Evolutionary conservation across 805 yeast species (phyloP).

Genomic region (Saturnispora kantuleensis): DNA sequence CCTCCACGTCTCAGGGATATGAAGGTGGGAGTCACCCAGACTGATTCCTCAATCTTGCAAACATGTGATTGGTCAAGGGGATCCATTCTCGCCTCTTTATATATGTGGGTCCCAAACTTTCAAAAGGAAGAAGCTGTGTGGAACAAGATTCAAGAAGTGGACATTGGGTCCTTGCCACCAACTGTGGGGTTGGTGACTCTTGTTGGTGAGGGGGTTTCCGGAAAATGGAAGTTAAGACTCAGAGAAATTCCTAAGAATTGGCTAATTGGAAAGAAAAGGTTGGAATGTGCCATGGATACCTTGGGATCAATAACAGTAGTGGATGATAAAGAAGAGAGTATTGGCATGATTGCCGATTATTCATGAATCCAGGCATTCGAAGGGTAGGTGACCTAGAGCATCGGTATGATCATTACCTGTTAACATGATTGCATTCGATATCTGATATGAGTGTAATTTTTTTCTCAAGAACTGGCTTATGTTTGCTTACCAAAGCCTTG

Average conservation of each 20-base stretch:
- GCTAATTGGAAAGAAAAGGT: background rate
- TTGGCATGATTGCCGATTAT: too few species aligned
- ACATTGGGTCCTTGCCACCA: background rate
- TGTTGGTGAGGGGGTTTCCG: background rate
- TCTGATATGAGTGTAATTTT: too few species aligned
- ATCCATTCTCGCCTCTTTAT: background rate
- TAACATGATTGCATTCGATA: too few species aligned
- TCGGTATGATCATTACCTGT: too few species aligned
- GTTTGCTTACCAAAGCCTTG: too few species aligned
- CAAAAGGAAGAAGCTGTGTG: too few species aligned
- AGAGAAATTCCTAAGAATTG: background rate
- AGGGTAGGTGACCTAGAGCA: too few species aligned
- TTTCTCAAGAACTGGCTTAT: too few species aligned
- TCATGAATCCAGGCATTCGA: too few species aligned
- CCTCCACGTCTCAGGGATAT: background rate
- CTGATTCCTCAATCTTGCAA: background rate
- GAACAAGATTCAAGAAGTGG: background rate
- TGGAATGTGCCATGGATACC: too few species aligned
- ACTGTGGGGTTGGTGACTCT: background rate
- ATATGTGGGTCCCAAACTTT: background rate
- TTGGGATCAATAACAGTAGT: too few species aligned
- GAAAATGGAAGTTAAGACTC: background rate
- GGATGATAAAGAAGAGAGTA: too few species aligned
- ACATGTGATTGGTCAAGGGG: slow-evolving; percentile 1
- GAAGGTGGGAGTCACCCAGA: background rate